Evolutionary conservation across 1,284 basidiomycete genomes (phyloP), one percentile per base, ranked within the genome.

Genomic region (Schizophyllum commune): DNA sequence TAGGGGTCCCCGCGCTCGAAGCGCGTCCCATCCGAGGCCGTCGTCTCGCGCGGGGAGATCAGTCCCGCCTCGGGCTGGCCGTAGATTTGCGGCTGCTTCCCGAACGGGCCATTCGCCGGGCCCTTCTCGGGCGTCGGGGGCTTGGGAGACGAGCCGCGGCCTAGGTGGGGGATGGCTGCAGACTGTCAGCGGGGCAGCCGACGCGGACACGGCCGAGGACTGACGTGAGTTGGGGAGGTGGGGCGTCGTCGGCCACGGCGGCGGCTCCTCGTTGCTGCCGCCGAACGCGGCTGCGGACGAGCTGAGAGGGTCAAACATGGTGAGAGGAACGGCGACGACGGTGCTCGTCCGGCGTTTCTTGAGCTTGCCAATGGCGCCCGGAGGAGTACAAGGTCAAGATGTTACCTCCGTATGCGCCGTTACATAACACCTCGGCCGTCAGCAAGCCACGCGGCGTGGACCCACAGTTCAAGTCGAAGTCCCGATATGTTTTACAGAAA

Each of bases 1-100:
- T 91, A 95, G 32, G 91, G 91, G 66, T 89, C 90, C 39, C 75
- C 77, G 73, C 82, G 88, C 75, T 92, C 91, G 65, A 83, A 88
- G 63, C 78, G 84, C 22, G 76, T 72, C 3, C 90, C 90, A 69
- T 90, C 91, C 0, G 84, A 78, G 21, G 80, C 79, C 1, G 82
- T 77, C 22, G 83, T 84, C 1, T 82, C 78, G 59, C 82, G 75
- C 11, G 90, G 91, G 21, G 91, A 91, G 60, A 92, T 85, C 19
- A 92, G 81, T 1, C 91, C 91, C 51, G 86, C 81, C 61, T 89
- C 88, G 1, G 89, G 89, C 69, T 89, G 88, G 2, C 90, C 91
- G 65, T 92, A 92, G 65, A 92, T 90, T 71, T 88, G 86, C 0
- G 90, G 88, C 68, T 89, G 86, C 70, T 83, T 87, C 59, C 89